phyloP scores from a whole-genome alignment of 495 filamentous ascomycete species.

The Bryoglossum gracile region DNA sequence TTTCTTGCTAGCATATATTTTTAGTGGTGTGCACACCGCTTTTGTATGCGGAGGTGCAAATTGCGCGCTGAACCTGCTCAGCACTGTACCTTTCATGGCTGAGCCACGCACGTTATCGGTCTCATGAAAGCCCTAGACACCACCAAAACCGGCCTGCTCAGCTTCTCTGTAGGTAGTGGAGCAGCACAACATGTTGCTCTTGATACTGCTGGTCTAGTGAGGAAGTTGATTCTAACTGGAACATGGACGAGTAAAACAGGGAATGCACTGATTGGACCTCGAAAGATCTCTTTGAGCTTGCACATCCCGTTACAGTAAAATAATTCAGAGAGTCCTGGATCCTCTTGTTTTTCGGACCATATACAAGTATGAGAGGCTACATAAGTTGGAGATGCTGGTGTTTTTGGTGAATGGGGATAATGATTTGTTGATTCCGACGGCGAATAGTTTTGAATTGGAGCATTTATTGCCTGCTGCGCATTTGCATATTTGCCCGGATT shows the following conservation, averaged over 20 bases:
- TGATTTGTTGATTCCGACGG: constrained; percentile 29
- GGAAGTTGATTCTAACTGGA: constrained; percentile 21
- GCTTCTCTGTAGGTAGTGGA: constrained; percentile 26
- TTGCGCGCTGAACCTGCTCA: no score
- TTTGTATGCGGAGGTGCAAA: no score
- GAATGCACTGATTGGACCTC: not conserved
- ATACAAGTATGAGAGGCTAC: constrained; percentile 22
- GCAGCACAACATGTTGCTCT: constrained; percentile 24
- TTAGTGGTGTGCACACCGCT: no score
- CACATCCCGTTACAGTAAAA: not conserved
- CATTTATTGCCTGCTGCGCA: constrained; percentile 27
- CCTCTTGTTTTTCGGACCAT: not conserved
- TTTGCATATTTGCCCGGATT: constrained; percentile 28
- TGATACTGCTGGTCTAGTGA: constrained; percentile 11
- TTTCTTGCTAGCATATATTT: no score
- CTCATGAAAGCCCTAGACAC: constrained; percentile 35
- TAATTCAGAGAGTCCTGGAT: not conserved
- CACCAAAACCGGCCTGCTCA: constrained; percentile 43
- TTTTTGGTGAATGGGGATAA: constrained; percentile 30
- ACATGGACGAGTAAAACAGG: constrained; percentile 3
- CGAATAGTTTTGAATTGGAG: constrained; percentile 28
- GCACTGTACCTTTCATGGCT: no score
- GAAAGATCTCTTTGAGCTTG: not conserved
- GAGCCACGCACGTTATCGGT: no score
- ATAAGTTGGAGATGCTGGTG: constrained; percentile 27